Conservation (phyloP, 2,329 filamentous ascomycete species). For the Ceratocystis variospora region DNA sequence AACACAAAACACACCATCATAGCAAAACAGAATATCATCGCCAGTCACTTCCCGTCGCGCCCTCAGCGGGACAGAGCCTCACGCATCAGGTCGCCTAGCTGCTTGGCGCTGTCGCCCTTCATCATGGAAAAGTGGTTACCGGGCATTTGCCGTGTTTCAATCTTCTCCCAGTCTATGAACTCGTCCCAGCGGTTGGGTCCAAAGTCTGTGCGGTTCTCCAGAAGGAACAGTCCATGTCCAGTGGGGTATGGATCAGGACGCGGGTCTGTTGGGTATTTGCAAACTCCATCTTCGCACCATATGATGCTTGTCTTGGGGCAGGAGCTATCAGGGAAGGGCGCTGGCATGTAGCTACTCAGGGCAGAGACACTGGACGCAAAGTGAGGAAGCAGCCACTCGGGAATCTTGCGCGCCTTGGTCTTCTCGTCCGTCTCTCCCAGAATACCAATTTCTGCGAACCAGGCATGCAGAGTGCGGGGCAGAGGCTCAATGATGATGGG, state of each 20-base stretch:
- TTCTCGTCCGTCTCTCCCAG: slow-evolving; percentile 47
- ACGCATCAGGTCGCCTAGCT: slow-evolving; percentile 27
- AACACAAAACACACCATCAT: background rate
- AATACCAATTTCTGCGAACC: slow-evolving; percentile 59
- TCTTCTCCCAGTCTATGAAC: slow-evolving; percentile 46
- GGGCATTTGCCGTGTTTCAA: slow-evolving; percentile 51
- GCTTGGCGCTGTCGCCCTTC: slow-evolving; percentile 39
- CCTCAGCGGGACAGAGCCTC: slow-evolving; percentile 24
- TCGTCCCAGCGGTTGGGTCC: slow-evolving; percentile 56
- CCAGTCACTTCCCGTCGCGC: background rate
- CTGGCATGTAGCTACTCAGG: slow-evolving; percentile 54
- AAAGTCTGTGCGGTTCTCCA: slow-evolving; percentile 62
- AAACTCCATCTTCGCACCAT: slow-evolving; percentile 63
- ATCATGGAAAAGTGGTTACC: slow-evolving; percentile 69
- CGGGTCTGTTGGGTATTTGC: slow-evolving; percentile 50
- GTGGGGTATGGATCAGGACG: slow-evolving; percentile 47
- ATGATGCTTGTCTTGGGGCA: slow-evolving; percentile 51
- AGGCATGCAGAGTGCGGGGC: slow-evolving; percentile 49
- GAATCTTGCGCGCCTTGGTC: slow-evolving; percentile 34
- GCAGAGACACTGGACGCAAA: slow-evolving; percentile 56
- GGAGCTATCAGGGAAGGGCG: slow-evolving; percentile 44
- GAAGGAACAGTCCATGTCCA: slow-evolving; percentile 52
- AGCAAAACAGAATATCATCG: background rate
- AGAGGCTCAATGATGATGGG: slow-evolving; percentile 55
- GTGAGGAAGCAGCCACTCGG: slow-evolving; percentile 60